A percentile compares a stretch with the other conserved stretches of the same genome.
Conservation (phyloP, 2,329 filamentous ascomycete species). For the Claviceps spartinae region DNA sequence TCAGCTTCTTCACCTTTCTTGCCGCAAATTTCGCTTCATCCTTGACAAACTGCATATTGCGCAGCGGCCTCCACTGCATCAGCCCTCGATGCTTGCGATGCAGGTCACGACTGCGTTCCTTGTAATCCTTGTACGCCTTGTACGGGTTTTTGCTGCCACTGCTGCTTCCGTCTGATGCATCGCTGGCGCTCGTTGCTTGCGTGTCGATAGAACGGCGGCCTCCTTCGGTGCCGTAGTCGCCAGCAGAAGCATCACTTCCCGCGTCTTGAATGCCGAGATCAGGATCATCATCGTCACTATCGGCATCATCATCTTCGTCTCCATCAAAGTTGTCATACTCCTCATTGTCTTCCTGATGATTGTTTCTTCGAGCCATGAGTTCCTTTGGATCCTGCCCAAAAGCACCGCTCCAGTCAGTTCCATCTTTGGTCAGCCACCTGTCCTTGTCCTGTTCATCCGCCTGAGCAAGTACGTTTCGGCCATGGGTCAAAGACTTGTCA, state of each 20-base stretch:
- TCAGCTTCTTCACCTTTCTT: constrained; percentile 60
- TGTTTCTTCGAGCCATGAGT: constrained; percentile 22
- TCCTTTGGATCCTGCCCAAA: constrained; percentile 64
- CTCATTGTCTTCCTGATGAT: constrained; percentile 20
- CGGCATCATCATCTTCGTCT: constrained; percentile 17
- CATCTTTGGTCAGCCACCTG: constrained; percentile 67
- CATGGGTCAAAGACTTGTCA: constrained; percentile 64
- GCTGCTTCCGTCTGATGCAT: constrained; percentile 18
- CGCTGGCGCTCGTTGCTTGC: constrained; percentile 19
- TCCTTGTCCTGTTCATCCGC: constrained; percentile 58
- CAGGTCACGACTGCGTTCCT: constrained; percentile 56
- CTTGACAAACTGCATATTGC: constrained; percentile 77
- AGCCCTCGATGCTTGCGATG: constrained; percentile 77
- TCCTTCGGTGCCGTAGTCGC: constrained; percentile 13
- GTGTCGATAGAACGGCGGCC: constrained; percentile 27
- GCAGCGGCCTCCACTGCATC: constrained; percentile 90
- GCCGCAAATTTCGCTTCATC: constrained; percentile 72
- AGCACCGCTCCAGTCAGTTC: constrained; percentile 74
- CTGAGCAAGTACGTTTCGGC: constrained; percentile 66
- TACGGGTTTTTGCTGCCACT: constrained; percentile 39
- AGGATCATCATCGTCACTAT: constrained; percentile 26
- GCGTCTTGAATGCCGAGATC: constrained; percentile 49
- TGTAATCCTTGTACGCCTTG: constrained; percentile 48
- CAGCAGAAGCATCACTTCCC: constrained; percentile 16
- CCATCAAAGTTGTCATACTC: constrained; percentile 26